Conservation (phyloP, 1,284 basidiomycete species). For the Earliella scabrosa region DNA sequence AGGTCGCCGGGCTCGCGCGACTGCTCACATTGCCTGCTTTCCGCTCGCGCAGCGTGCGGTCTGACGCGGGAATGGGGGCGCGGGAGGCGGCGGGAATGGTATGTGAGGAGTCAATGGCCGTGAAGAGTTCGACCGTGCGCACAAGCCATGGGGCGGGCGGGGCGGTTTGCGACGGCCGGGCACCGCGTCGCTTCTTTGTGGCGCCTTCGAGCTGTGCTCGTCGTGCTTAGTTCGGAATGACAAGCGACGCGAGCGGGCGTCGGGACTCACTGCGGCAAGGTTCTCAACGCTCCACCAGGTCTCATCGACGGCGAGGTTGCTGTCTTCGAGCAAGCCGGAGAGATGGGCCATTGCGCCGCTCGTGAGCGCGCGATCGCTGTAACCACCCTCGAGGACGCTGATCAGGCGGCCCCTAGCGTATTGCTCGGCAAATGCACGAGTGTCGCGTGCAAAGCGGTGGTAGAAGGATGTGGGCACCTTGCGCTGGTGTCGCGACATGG, state of each 20-base stretch:
- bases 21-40: conserved; percentile 39
- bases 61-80: conserved; percentile 40
- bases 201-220: conserved; percentile 68
- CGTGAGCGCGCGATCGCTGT: conserved; percentile 86
- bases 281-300: conserved; percentile 76
- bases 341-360: conserved; percentile 85
- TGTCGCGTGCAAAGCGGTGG: conserved; percentile 81
- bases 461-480: conserved; percentile 91
- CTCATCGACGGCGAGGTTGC: conserved; percentile 42
- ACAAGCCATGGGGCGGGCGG: conserved; percentile 58
- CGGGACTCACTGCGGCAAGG: conserved; percentile 58
- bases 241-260: not conserved
- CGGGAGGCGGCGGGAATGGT: conserved; percentile 28
- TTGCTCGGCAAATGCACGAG: conserved; percentile 65
- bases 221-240: not conserved
- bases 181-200: conserved; percentile 62
- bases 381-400: conserved; percentile 94
- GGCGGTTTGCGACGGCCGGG: conserved; percentile 42
- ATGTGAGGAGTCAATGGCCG: conserved; percentile 42
- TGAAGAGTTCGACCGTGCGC: conserved; percentile 48
- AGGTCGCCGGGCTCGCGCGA: conserved; percentile 19
- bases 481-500: conserved; percentile 93
- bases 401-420: conserved; percentile 77
- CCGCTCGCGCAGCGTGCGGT: conserved; percentile 62
- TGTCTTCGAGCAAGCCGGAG: conserved; percentile 59